Percentiles rank a stretch among this genome's conserved stretches.
Evolutionary conservation across 768 basidiomycete genomes (phyloP).

Genomic region (Hysterangium stoloniferum): DNA sequence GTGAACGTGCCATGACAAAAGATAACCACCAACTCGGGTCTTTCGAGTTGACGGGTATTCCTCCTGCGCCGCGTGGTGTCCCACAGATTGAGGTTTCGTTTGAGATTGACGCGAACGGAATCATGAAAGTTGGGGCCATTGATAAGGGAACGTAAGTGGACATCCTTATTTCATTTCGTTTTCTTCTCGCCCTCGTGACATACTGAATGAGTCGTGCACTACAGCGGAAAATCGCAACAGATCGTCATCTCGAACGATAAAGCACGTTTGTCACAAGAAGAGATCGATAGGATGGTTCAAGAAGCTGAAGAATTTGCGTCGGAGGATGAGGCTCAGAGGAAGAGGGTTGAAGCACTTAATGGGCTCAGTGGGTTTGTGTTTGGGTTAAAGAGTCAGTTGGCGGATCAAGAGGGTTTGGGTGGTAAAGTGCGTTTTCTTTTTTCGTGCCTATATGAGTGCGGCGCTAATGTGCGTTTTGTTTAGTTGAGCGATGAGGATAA

Average conservation of each 20-base stretch:
- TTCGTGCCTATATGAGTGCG: neutral
- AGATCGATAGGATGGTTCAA: slow-evolving; percentile 92
- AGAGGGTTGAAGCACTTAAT: slow-evolving; percentile 83
- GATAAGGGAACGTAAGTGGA: slow-evolving; percentile 85
- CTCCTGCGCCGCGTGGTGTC: slow-evolving; percentile 92
- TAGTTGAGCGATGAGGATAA: slow-evolving; percentile 65
- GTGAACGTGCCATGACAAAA: slow-evolving; percentile 94
- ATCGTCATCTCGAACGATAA: slow-evolving; percentile 97
- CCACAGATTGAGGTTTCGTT: slow-evolving; percentile 97
- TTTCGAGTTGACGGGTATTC: slow-evolving; percentile 88
- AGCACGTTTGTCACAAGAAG: slow-evolving; percentile 81
- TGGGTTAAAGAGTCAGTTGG: slow-evolving; percentile 80
- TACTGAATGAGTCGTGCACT: neutral
- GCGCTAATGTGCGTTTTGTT: neutral
- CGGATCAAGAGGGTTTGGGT: slow-evolving; percentile 83
- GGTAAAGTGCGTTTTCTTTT: slow-evolving; percentile 47
- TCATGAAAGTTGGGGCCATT: slow-evolving; percentile 86
- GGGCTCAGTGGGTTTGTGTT: slow-evolving; percentile 75
- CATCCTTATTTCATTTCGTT: neutral
- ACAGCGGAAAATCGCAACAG: slow-evolving; percentile 74
- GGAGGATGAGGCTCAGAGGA: slow-evolving; percentile 71
- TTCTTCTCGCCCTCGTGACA: neutral
- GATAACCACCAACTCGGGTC: slow-evolving; percentile 98
- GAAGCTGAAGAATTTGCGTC: slow-evolving; percentile 88
- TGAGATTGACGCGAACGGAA: slow-evolving; percentile 92